Percentiles rank a stretch among this genome's conserved stretches.
Evolutionary conservation across 768 basidiomycete species (phyloP).

Genomic region (Trametes meyenii): DNA sequence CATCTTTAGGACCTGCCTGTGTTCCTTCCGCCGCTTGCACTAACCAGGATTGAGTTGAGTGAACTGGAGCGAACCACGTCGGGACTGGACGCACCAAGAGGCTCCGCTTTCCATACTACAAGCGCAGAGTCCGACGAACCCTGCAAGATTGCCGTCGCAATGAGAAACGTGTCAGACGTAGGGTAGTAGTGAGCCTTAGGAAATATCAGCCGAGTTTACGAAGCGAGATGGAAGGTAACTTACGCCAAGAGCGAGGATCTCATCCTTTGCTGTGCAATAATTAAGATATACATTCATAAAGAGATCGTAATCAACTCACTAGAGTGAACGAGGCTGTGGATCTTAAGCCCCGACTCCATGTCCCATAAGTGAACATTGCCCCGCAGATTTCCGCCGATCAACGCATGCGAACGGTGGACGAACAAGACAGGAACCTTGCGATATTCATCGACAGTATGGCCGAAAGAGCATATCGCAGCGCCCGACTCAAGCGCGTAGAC

Average conservation of each 20-base stretch:
- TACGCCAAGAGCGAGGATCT: constrained; percentile 1
- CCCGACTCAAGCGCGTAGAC: constrained; percentile 1
- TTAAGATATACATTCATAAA: not conserved
- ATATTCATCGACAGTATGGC: not conserved
- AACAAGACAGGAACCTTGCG: not conserved
- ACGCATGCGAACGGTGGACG: constrained; percentile 4
- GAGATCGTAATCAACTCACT: not conserved
- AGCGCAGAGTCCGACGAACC: not conserved
- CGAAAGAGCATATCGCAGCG: not conserved
- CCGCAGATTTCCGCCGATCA: constrained; percentile 1
- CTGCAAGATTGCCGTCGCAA: constrained; percentile 1
- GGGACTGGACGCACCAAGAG: not conserved
- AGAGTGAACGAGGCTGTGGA: constrained; percentile 1
- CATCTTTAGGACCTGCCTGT: too few species aligned
- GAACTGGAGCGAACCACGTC: not conserved
- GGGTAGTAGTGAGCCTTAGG: constrained; percentile 5
- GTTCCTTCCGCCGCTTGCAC: too few species aligned
- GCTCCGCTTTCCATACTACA: constrained; percentile 3
- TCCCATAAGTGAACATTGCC: constrained; percentile 15
- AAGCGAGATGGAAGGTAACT: not conserved
- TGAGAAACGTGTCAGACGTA: not conserved
- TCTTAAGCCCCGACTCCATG: not conserved
- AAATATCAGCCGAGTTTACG: not conserved
- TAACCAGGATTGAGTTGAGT: too few species aligned
- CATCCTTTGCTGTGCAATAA: not conserved